These are phyloP conservation scores for Sequoia sempervirens DNA, from an alignment of 75 land plant species.

Conservation along the genomic window DNA sequence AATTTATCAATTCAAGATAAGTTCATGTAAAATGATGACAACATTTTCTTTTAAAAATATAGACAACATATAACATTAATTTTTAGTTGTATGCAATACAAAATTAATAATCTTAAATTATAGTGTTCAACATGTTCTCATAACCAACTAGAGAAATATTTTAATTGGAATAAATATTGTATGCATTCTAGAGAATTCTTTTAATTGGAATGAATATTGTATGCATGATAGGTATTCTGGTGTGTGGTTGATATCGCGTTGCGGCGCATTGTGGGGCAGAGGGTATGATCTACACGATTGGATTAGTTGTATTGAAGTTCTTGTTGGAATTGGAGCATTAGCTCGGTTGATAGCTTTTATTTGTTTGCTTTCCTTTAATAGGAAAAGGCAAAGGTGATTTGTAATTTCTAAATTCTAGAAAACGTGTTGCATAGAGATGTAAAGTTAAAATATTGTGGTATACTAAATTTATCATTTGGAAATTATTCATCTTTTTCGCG, in stretches of 20 bases:
- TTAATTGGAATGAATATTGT: background rate
- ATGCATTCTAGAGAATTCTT: background rate
- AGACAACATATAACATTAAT: background rate
- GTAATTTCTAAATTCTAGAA: background rate
- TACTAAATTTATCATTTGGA: background rate
- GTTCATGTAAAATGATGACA: background rate
- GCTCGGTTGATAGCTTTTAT: slow-evolving; percentile 67
- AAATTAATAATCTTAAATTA: background rate
- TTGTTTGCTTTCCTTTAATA: slow-evolving; percentile 60
- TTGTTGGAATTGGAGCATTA: slow-evolving; percentile 44
- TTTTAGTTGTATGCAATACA: background rate
- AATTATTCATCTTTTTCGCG: background rate
- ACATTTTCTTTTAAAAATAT: background rate
- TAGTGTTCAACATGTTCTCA: background rate
- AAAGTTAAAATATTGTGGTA: background rate
- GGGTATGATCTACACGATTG: slow-evolving; percentile 48
- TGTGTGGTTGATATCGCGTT: slow-evolving; percentile 80
- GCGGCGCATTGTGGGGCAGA: slow-evolving; percentile 38
- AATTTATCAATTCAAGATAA: background rate
- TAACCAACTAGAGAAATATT: background rate
- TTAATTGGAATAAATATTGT: background rate
- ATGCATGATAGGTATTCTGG: slow-evolving; percentile 66
- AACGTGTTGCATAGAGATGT: background rate
- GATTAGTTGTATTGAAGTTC: slow-evolving; percentile 34
- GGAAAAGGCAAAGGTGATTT: slow-evolving; percentile 26